A percentile compares a stretch with the other conserved stretches of the same genome.
These are phyloP conservation scores for Sarcodon aspratus DNA, from an alignment of 768 basidiomycete species.

Conservation along the genomic window DNA sequence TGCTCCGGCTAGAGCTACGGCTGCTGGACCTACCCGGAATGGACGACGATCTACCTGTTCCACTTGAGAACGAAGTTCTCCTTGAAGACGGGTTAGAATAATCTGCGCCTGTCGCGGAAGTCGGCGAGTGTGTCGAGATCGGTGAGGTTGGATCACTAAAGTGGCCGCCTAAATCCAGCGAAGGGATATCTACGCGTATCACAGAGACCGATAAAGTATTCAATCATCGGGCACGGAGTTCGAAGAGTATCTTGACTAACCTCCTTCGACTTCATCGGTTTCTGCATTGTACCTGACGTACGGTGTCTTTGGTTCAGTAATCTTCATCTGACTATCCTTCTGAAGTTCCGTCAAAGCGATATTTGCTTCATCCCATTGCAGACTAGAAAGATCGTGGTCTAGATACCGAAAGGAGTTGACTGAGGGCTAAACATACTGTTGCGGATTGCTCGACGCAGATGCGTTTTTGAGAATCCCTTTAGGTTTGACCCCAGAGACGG, in stretches of 20 bases:
- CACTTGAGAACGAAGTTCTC: conserved; percentile 61
- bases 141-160: conserved; percentile 27
- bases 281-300: conserved; percentile 87
- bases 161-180: conserved; percentile 47
- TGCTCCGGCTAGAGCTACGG: conserved; percentile 63
- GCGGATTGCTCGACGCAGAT: conserved; percentile 26
- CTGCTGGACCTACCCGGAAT: conserved; percentile 49
- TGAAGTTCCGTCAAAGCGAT: conserved; percentile 84
- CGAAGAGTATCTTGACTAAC: conserved; percentile 27
- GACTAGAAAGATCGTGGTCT: conserved; percentile 22
- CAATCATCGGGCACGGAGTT: background rate
- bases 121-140: conserved; percentile 34
- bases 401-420: conserved; percentile 2
- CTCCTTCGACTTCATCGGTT: conserved; percentile 76
- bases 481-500: conserved; percentile 49
- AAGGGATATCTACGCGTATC: conserved; percentile 60
- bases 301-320: conserved; percentile 95
- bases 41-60: conserved; percentile 32
- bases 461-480: conserved; percentile 89
- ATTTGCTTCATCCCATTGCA: conserved; percentile 96
- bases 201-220: background rate
- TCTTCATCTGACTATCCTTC: conserved; percentile 97
- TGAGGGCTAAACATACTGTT: conserved; percentile 32
- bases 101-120: conserved; percentile 36
- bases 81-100: conserved; percentile 61